phyloP scores from a whole-genome alignment of 1,139 yeast species.

The Yamadazyma blattariae region DNA sequence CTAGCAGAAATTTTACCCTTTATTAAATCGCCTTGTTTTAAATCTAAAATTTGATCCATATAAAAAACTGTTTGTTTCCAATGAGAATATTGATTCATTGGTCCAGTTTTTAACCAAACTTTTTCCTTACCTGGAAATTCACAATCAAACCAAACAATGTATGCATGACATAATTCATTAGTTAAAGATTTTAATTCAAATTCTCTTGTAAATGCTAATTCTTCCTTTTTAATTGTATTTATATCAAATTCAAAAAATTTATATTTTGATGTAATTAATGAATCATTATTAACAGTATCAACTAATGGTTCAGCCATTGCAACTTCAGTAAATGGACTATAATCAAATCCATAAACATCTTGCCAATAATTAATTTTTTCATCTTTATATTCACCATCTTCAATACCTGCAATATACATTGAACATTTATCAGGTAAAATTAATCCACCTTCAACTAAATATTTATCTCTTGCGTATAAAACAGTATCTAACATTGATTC shows the following conservation, averaged over 20 bases:
- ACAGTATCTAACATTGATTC: conserved; percentile 99
- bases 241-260: conserved; percentile 81
- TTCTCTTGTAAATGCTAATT: conserved; percentile 67
- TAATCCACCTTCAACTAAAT: conserved; percentile 81
- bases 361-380: conserved; percentile 96
- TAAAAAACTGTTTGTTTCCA: conserved; percentile 99
- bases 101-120: conserved; percentile 74
- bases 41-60: conserved; percentile 74
- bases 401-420: conserved; percentile 89
- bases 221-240: conserved; percentile 82
- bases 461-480: conserved; percentile 87
- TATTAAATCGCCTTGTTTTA: conserved; percentile 73
- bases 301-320: conserved; percentile 95
- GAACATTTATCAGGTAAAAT: conserved; percentile 95
- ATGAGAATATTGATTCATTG: conserved; percentile 78
- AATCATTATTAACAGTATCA: conserved; percentile 79
- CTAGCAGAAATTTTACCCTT: conserved; percentile 69
- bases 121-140: conserved; percentile 69
- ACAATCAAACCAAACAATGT: conserved; percentile 93
- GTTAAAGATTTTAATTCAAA: conserved; percentile 73
- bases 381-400: conserved; percentile 90
- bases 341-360: conserved; percentile 95
- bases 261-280: conserved; percentile 71
- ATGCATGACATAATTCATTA: conserved; percentile 82
- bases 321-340: conserved; percentile 64